Evolutionary conservation across 257 asterid species (phyloP).

Genomic region (Solanum lycopersicoides): DNA sequence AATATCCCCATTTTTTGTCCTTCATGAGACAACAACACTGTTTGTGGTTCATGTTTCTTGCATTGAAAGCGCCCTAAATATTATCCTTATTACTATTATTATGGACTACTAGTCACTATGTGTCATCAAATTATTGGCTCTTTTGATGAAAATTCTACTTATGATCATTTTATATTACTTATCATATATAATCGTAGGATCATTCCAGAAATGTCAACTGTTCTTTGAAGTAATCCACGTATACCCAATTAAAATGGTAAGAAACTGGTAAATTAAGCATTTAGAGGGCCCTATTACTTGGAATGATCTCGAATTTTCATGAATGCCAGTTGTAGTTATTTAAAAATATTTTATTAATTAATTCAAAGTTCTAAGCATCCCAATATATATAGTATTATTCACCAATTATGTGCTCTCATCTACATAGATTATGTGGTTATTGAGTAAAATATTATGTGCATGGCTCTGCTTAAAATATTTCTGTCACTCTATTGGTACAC

Average conservation of each 20-base stretch:
- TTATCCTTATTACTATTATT: neutral
- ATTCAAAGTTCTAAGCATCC: neutral
- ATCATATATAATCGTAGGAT: neutral
- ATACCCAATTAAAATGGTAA: conserved; percentile 1
- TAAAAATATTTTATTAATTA: neutral
- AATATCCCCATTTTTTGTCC: neutral
- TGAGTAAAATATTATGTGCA: conserved; percentile 6
- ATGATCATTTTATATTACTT: neutral
- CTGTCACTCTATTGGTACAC: neutral
- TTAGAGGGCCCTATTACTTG: neutral
- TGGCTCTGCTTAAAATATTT: neutral
- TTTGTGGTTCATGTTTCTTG: neutral
- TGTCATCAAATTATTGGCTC: neutral
- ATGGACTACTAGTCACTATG: neutral
- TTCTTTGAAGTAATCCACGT: neutral
- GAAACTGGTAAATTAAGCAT: neutral
- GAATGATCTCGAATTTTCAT: conserved; percentile 29
- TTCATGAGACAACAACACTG: neutral
- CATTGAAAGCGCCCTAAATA: neutral
- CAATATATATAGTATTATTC: conserved; percentile 4
- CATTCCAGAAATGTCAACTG: conserved; percentile 1
- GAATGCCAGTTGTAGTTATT: conserved; percentile 24
- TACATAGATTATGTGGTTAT: conserved; percentile 27
- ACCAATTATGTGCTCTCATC: neutral
- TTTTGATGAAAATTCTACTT: neutral